Evolutionary conservation across 1,139 yeast species (phyloP).

Genomic region (Sugiyamaella pinicola): DNA sequence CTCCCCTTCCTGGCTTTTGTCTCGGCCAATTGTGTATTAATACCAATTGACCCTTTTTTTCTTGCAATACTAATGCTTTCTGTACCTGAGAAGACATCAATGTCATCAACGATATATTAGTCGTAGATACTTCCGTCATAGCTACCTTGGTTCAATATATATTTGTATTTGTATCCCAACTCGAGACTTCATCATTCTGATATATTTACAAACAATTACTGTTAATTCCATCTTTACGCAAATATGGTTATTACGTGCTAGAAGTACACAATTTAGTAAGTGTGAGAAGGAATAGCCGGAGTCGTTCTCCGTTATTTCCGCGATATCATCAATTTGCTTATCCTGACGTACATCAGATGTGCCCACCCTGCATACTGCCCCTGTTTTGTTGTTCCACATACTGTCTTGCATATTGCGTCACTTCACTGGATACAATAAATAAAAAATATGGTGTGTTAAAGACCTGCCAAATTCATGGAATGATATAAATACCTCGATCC

Average conservation of each 20-base stretch:
- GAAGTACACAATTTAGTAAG: background rate
- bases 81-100: slow-evolving; percentile 12
- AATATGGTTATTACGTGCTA: slow-evolving; percentile 4
- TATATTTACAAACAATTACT: background rate
- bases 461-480: too few species aligned
- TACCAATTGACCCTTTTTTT: slow-evolving; percentile 17
- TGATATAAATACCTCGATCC: background rate
- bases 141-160: background rate
- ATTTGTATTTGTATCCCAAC: background rate
- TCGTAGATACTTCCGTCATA: background rate
- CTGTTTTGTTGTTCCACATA: background rate
- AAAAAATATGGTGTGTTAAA: background rate
- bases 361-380: slow-evolving; percentile 10
- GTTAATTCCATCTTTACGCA: background rate
- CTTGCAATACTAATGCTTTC: slow-evolving; percentile 14
- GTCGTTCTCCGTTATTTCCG: slow-evolving; percentile 10
- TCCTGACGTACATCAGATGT: background rate
- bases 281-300: background rate
- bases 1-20: slow-evolving; percentile 33
- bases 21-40: slow-evolving; percentile 21
- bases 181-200: background rate
- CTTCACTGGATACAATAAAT: slow-evolving; percentile 1
- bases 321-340: background rate
- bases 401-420: slow-evolving; percentile 9
- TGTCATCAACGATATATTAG: background rate